Evolutionary conservation across 148 eudicot species (phyloP).

Genomic region (Hydrangea macrophylla): DNA sequence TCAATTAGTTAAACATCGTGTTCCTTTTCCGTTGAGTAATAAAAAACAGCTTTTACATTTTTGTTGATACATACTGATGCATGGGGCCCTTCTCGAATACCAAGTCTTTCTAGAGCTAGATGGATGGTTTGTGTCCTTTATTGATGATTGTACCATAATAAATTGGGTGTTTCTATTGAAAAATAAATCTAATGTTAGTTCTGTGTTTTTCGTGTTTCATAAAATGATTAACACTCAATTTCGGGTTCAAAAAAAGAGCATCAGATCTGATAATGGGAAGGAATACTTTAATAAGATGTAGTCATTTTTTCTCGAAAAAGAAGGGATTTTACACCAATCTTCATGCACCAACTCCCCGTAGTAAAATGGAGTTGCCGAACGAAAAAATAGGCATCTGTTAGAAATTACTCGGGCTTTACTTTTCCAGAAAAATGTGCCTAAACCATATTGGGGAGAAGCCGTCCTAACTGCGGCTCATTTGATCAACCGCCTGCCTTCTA

Average conservation of each 20-base stretch:
- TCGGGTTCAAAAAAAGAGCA: not conserved
- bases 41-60: too few relatives aligned
- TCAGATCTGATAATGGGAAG: not conserved
- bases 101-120: too few relatives aligned
- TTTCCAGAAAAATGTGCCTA: slow-evolving; percentile 3
- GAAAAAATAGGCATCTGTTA: not conserved
- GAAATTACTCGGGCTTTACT: not conserved
- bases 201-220: not conserved
- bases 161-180: not conserved
- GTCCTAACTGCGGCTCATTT: too few relatives aligned
- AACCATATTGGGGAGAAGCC: slow-evolving; percentile 7
- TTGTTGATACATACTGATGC: too few relatives aligned
- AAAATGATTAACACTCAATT: not conserved
- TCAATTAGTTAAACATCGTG: slow-evolving; percentile 2
- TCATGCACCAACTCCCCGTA: too few relatives aligned
- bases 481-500: too few relatives aligned
- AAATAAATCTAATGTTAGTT: not conserved
- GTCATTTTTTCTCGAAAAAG: too few relatives aligned
- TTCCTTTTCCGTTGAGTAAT: too few relatives aligned
- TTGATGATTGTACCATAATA: too few relatives aligned
- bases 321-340: not conserved
- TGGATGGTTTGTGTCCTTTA: too few relatives aligned
- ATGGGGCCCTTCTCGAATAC: too few relatives aligned
- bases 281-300: too few relatives aligned
- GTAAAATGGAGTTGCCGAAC: slow-evolving; percentile 1